Evolutionary conservation across 148 eudicot species (phyloP), one percentile per base, ranked within the genome.

Genomic region (Rhododendron henanense): DNA sequence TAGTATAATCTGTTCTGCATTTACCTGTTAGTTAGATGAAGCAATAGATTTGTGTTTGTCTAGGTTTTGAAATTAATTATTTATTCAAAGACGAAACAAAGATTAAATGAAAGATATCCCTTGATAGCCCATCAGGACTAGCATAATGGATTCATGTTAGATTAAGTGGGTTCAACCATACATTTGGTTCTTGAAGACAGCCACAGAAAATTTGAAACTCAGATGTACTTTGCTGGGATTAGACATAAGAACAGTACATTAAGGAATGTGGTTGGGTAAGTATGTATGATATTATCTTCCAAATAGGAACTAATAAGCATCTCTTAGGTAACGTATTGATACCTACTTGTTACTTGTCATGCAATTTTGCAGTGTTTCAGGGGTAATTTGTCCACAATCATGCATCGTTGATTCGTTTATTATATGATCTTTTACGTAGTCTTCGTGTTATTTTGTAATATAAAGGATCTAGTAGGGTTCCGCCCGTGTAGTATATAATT

Each of bases 121-220:
- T 18, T 75, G 47, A 37, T 75, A 6, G 10, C 48, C 47, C 9
- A 18, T 16, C 10, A 4, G 81, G 53, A 41, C 33, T 21, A 23
- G 31, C 14, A 45, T 78, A 47, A 47, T 44, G 16, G 81, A 78
- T 39, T 78, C 55, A 11, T 78, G n/a, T 45, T 47, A 23, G 81
- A 47, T 45, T 45, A 41, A 78, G 51, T 78, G 55, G 55, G 79
- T 37, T 33, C 47, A 18, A 37, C 47, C 21, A 19, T 39, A 16
- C n/a, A 16, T 77, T 77, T 41, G 51, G 80, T 41, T 48, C 50
- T 79, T 79, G 82, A 48, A 50, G 82, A n/a, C 37, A 48, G 80
- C n/a, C 14, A 4, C 51, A 15, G 37, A 79, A 79, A 6, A 25
- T 50, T 47, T 79, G 28, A 1, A 35, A 79, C 57, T 79, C 57